Evolutionary conservation across 306 rosid genomes (phyloP), one percentile per base, ranked within the genome.

Genomic region (Oemleria cerasiformis): DNA sequence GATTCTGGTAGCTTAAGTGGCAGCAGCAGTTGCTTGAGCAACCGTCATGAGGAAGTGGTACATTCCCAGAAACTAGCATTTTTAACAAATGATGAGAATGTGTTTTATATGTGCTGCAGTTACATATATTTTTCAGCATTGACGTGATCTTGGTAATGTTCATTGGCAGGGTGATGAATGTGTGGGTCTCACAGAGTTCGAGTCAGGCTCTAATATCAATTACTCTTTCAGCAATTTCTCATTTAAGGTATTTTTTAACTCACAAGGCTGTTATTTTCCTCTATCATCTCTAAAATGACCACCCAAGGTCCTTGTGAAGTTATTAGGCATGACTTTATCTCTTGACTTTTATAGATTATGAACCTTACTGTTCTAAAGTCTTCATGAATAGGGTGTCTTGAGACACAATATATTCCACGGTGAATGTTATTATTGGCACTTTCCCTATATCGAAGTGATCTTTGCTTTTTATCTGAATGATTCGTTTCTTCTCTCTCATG

Each of bases 31-130:
- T 78, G 96, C 84, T 63, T 85, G 72, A 88, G 96, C 85, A 88
- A 86, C 78, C 96, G 96, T 38, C 97, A 91, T 42, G 99, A 95
- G 67, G 99, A 95, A 95, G 90, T 91, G 97, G 97, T 95, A 91
- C 51, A 59, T 41, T 67, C 25, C 56, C 63, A 42, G 62, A 57
- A 67, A 50, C 50, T 65, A 14, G 38, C 30, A 30, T n/a, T 45
- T 57, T 2, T 64, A 40, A 73, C 64, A 38, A 4, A 47, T 19
- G 51, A 9, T 68, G 23, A 13, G 54, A 47, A 40, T 15, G 9
- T 13, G 39, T 41, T 45, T 43, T 72, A 9, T 39, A 63, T 45
- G 11, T 51, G 36, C 55, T 10, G 5, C 63, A 23, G 16, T 62
- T 20, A 50, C 36, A 23, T 51, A 50, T 58, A 70, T 65, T 25